Conservation (phyloP, 208 protist species). For the Acanthamoeba pearcei region DNA sequence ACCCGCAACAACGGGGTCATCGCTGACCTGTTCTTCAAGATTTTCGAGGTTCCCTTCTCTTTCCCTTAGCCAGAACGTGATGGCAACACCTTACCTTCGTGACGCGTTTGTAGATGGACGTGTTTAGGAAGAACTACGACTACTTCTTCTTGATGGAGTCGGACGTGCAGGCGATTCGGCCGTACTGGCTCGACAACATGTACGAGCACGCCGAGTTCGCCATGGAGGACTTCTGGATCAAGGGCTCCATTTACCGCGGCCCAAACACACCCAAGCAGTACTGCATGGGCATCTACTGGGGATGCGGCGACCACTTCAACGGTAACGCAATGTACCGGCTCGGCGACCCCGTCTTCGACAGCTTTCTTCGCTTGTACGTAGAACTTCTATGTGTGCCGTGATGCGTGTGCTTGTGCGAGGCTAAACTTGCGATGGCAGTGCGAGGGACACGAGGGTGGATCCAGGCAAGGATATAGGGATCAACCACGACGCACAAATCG, state of each 20-base stretch:
- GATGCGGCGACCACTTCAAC: conserved; percentile 73
- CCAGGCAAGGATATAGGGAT: conserved; percentile 40
- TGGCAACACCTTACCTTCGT: neutral
- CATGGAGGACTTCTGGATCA: conserved; percentile 68
- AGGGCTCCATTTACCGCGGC: conserved; percentile 71
- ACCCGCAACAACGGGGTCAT: conserved; percentile 61
- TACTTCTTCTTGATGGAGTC: conserved; percentile 75
- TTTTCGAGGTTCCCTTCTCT: conserved; percentile 36
- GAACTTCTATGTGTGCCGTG: neutral
- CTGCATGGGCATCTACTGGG: conserved; percentile 73
- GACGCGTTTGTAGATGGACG: neutral
- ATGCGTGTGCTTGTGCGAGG: neutral
- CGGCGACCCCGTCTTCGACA: conserved; percentile 67
- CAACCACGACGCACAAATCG: conserved; percentile 73
- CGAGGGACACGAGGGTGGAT: conserved; percentile 51
- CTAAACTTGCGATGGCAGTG: neutral
- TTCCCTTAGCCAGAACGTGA: neutral
- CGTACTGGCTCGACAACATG: conserved; percentile 73
- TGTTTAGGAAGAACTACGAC: conserved; percentile 59
- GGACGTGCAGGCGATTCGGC: conserved; percentile 45
- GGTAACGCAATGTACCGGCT: conserved; percentile 69
- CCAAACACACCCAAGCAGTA: conserved; percentile 14
- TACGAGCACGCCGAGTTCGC: conserved; percentile 73
- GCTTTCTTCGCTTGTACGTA: conserved; percentile 55
- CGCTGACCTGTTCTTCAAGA: conserved; percentile 62